phyloP scores from a whole-genome alignment of 2,329 filamentous ascomycete species.

The Ascochyta rabiei region DNA sequence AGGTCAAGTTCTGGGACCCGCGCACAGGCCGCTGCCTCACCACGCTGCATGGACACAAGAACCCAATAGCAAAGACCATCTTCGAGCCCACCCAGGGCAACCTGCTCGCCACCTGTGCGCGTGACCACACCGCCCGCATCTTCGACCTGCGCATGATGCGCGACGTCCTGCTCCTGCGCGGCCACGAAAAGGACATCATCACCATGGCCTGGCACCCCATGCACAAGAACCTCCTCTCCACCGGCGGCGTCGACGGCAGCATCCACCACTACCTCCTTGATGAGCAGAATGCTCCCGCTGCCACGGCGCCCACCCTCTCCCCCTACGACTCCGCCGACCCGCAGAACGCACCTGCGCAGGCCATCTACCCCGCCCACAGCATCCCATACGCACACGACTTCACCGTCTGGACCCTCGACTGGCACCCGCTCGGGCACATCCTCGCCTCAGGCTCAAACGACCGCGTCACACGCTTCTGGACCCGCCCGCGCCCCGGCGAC shows the following conservation, averaged over 20 bases:
- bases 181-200: slow-evolving; percentile 95
- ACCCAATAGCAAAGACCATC: slow-evolving; percentile 89
- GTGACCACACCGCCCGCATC: slow-evolving; percentile 89
- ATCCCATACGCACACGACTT: slow-evolving; percentile 89
- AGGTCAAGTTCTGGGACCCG: slow-evolving; percentile 99
- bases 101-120: slow-evolving; percentile 87
- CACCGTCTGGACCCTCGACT: slow-evolving; percentile 96
- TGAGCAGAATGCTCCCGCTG: slow-evolving; percentile 84
- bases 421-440: slow-evolving; percentile 96
- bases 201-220: slow-evolving; percentile 93
- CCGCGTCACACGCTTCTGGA: slow-evolving; percentile 96
- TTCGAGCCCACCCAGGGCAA: slow-evolving; percentile 87
- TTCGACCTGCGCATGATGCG: slow-evolving; percentile 99
- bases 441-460: slow-evolving; percentile 96
- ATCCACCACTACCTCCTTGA: slow-evolving; percentile 95
- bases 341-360: slow-evolving; percentile 78
- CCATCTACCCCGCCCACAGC: slow-evolving; percentile 90
- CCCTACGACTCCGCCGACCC: slow-evolving; percentile 85
- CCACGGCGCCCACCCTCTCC: slow-evolving; percentile 72
- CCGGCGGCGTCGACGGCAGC: slow-evolving; percentile 86
- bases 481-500: slow-evolving; percentile 85
- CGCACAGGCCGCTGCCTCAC: slow-evolving; percentile 87
- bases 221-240: slow-evolving; percentile 86
- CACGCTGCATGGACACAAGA: slow-evolving; percentile 95
- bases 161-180: slow-evolving; percentile 89